Evolutionary conservation across 2,329 filamentous ascomycete genomes (phyloP), one percentile per base, ranked within the genome.

Genomic region (Ramularia collo-cygni): DNA sequence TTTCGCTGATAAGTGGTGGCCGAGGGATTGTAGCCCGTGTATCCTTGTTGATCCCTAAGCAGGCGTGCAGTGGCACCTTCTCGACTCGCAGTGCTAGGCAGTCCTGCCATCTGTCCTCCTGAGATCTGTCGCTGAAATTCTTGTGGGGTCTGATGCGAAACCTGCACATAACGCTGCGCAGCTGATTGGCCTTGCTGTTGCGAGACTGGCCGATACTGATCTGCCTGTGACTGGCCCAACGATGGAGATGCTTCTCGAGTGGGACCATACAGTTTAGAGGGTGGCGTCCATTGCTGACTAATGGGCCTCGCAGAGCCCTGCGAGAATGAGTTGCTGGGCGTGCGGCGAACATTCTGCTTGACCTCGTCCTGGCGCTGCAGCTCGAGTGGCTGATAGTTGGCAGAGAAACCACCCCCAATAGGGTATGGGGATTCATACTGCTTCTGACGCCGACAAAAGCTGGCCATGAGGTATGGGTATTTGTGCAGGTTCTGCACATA

Each of bases 401-500:
- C 48, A 17, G 63, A 54, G 42, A 67, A 67, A 28, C 64, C 64
- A 42, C 63, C 63, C 44, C 61, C 61, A 37, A 59, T 59, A 48
- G 64, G 60, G 52, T 70, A 70, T 42, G 68, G 68, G 46, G 66
- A 69, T 38, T 66, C 61, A 57, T 71, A 70, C 54, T 62, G 62
- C 54, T 66, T 64, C 47, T 63, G 62, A 54, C 64, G 59, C 43
- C 66, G 59, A 35, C 65, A 61, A 52, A 64, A 69, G 38, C 64
- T 63, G 45, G 68, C 68, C 41, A 60, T 60, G 24, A 70, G 57
- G 48, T 69, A 69, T 8, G 67, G 67, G 44, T 68, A 70, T 41
- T 65, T 62, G 50, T 62, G 59, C 29, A 70, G 51, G 46, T 68
- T 64, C 51, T 59, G 53, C 48, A 70, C 48, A 46, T 69, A 69